phyloP scores from a whole-genome alignment of 805 yeast species.

The Vanderwaltozyma polyspora region DNA sequence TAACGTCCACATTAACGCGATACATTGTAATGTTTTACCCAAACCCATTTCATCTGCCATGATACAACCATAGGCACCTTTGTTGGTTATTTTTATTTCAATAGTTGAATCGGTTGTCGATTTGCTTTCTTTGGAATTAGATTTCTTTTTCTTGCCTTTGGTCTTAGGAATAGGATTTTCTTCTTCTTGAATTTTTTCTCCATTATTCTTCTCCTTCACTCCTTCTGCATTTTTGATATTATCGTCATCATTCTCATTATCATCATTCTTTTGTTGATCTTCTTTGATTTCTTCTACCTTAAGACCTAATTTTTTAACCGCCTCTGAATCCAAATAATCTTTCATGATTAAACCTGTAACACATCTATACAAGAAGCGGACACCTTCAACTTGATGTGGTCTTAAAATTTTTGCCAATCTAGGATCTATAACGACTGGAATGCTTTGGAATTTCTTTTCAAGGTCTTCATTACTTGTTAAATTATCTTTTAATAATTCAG shows the following conservation, averaged over 20 bases:
- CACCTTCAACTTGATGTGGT: slow-evolving; percentile 96
- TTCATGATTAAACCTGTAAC: slow-evolving; percentile 66
- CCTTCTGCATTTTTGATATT: neutral
- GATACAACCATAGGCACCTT: slow-evolving; percentile 85
- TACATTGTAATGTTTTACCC: slow-evolving; percentile 84
- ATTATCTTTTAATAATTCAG: slow-evolving; percentile 66
- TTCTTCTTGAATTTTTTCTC: neutral
- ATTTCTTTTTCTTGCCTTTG: neutral
- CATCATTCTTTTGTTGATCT: neutral
- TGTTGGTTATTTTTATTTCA: slow-evolving; percentile 23
- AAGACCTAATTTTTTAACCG: neutral
- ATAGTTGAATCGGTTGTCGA: neutral
- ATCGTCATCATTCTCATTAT: neutral
- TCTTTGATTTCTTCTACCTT: neutral
- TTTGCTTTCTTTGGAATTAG: neutral
- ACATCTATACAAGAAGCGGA: slow-evolving; percentile 79
- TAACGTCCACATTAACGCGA: slow-evolving; percentile 85
- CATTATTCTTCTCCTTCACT: neutral
- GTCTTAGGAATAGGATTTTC: no score
- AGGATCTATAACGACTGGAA: slow-evolving; percentile 95
- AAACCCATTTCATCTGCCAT: slow-evolving; percentile 98
- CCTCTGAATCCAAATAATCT: slow-evolving; percentile 23
- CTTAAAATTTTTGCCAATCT: slow-evolving; percentile 68
- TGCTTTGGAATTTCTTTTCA: slow-evolving; percentile 52
- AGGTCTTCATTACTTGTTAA: slow-evolving; percentile 38